phyloP scores from a whole-genome alignment of 495 filamentous ascomycete species.

The Chaetomium tenue region DNA sequence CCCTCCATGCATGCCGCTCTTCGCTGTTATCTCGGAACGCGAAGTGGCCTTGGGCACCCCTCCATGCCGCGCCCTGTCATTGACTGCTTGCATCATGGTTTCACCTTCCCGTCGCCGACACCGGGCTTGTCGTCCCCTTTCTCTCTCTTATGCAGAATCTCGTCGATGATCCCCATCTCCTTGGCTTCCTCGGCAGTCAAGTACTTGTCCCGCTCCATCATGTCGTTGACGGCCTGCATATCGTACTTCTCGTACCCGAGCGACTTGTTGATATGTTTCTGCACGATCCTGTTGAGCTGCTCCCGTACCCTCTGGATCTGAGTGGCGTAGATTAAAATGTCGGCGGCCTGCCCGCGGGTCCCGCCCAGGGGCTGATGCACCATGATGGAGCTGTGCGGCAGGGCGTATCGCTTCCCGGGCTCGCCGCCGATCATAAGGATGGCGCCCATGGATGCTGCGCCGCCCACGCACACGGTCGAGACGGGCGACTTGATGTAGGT shows the following conservation, averaged over 20 bases:
- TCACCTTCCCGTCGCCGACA: slow-evolving; percentile 24
- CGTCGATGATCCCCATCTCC: slow-evolving; percentile 87
- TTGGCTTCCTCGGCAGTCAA: slow-evolving; percentile 84
- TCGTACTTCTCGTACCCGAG: slow-evolving; percentile 55
- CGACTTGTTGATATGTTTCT: slow-evolving; percentile 76
- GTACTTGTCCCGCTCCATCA: slow-evolving; percentile 97
- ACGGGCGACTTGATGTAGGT: slow-evolving; percentile 91
- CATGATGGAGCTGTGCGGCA: slow-evolving; percentile 94
- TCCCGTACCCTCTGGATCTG: slow-evolving; percentile 86
- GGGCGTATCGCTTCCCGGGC: slow-evolving; percentile 78
- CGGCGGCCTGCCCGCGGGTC: slow-evolving; percentile 82
- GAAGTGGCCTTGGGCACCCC: background rate
- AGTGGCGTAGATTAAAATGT: slow-evolving; percentile 95
- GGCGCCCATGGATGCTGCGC: slow-evolving; percentile 92
- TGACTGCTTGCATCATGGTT: slow-evolving; percentile 23
- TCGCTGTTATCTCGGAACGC: background rate
- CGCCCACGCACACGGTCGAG: slow-evolving; percentile 90
- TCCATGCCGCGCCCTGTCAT: slow-evolving; percentile 6
- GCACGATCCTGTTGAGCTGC: slow-evolving; percentile 87
- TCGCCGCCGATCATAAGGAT: slow-evolving; percentile 83
- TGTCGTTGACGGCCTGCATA: slow-evolving; percentile 79
- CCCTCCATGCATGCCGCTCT: background rate
- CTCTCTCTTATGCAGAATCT: slow-evolving; percentile 63
- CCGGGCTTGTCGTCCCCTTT: slow-evolving; percentile 34
- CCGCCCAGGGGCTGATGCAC: slow-evolving; percentile 93